These are phyloP conservation scores for Aspergillus heteromorphus DNA, from an alignment of 495 filamentous ascomycete genomes.

Conservation along the genomic window DNA sequence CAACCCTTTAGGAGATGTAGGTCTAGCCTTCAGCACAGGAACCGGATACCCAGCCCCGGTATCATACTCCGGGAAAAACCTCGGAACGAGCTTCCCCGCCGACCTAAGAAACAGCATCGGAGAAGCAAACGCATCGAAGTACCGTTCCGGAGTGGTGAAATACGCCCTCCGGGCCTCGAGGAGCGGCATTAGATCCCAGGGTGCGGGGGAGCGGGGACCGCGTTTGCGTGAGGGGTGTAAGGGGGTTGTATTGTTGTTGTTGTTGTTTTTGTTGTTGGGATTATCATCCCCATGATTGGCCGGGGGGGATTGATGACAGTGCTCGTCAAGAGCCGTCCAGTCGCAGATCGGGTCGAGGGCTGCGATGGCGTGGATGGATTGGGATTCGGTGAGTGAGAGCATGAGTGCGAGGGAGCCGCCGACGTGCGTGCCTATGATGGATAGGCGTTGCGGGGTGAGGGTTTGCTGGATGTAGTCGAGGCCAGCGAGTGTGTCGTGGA, in stretches of 20 bases:
- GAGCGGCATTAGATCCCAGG: conserved; percentile 30
- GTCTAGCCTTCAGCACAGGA: conserved; percentile 19
- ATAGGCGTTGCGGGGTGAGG: conserved; percentile 30
- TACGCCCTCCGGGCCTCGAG: conserved; percentile 34
- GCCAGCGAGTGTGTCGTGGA: conserved; percentile 37
- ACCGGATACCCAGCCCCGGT: conserved; percentile 34
- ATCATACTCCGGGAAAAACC: conserved; percentile 26
- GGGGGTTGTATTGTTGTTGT: conserved; percentile 2
- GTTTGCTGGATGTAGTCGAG: conserved; percentile 35
- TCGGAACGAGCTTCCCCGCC: conserved; percentile 36
- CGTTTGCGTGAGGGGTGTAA: neutral
- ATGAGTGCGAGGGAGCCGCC: conserved; percentile 54
- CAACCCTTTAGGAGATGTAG: neutral
- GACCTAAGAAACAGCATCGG: conserved; percentile 55
- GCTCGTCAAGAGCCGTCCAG: conserved; percentile 36
- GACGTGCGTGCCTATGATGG: conserved; percentile 48
- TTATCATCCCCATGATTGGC: too few relatives aligned
- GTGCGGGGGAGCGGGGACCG: conserved; percentile 9
- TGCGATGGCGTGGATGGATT: conserved; percentile 30
- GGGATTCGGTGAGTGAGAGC: conserved; percentile 55
- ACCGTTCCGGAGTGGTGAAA: conserved; percentile 44
- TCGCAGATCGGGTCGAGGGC: conserved; percentile 35
- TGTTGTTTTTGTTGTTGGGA: conserved; percentile 1
- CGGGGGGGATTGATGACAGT: conserved; percentile 20
- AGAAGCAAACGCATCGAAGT: conserved; percentile 56